Evolutionary conservation across 1,284 basidiomycete genomes (phyloP), one percentile per base, ranked within the genome.

Genomic region (Ustilago vetiveriae): DNA sequence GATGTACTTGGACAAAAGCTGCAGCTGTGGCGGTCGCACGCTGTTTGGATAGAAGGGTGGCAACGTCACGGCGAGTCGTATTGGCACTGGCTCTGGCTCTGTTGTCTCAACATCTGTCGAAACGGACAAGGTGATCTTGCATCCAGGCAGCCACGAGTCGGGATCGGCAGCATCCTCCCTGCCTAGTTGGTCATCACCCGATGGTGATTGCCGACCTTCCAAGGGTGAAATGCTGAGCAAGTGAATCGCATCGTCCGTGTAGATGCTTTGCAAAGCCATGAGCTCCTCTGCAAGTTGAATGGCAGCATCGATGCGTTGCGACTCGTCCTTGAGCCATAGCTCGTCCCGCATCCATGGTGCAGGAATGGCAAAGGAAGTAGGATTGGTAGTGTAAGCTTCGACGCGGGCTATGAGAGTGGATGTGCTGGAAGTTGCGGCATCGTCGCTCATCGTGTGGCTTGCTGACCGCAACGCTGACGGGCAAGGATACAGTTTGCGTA

Each of bases 201-300:
- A 23, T 4, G 6, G 32, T 6, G 35, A 8, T 19, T 27, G 3
- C 5, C 43, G 37, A 3, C 17, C 27, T 13, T 22, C 37, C 24
- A 49, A 35, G 7, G 47, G 35, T 2, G 29, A 7, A 14, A 57
- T 47, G 11, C 40, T 57, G 49, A 71, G 50, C 17, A 76, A 35
- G 13, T 70, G 53, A 6, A 79, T 51, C 21, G 51, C 51, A 14
- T 76, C 73, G 9, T 73, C 70, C 3, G 70, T 72, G 42, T 79
- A 81, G 55, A 81, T 81, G 49, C 74, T 76, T 42, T 75, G 71
- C 6, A 81, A 43, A 13, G 79, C 78, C 48, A 67, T 46, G 13
- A 78, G 69, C 44, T 78, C 76, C 29, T 78, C 75, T 0, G 76
- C 73, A 0, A 78, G 71, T 24, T 68, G 65, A 9, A 55, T 50